These are phyloP conservation scores for Boletus sp. DNA, from an alignment of 768 basidiomycete species.

Conservation along the genomic window DNA sequence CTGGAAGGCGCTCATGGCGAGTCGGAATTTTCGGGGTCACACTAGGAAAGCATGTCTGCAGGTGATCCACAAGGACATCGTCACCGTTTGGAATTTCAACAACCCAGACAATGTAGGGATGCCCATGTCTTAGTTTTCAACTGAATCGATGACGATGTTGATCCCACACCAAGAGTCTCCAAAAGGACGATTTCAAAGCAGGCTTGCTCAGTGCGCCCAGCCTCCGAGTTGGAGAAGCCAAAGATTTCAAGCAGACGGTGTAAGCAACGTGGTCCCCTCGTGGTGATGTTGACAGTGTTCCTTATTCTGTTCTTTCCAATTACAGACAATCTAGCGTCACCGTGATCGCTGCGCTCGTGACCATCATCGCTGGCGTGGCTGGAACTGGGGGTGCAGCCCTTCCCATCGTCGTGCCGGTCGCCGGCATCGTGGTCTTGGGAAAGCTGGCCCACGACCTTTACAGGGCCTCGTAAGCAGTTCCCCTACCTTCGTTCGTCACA, in stretches of 20 bases:
- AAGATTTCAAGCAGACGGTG: background rate
- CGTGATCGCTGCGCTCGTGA: background rate
- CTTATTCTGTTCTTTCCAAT: too few species aligned
- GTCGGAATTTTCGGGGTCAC: background rate
- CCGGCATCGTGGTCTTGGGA: background rate
- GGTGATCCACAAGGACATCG: conserved; percentile 4
- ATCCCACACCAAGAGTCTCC: background rate
- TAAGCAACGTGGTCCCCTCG: background rate
- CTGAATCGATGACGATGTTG: background rate
- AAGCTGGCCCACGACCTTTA: background rate
- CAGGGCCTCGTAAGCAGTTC: background rate
- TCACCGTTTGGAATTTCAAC: conserved; percentile 5
- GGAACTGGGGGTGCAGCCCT: background rate
- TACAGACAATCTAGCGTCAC: background rate
- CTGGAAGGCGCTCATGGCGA: background rate
- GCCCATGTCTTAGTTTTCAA: background rate
- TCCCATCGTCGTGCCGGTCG: conserved; percentile 4
- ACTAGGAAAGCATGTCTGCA: background rate
- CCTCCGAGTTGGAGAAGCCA: background rate
- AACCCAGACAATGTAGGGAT: conserved; percentile 1
- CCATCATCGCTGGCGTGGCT: background rate
- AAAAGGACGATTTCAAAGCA: background rate
- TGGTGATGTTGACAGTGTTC: too few species aligned
- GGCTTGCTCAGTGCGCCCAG: background rate
- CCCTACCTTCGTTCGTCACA: too few species aligned